Percentiles rank a stretch among this genome's conserved stretches.
Evolutionary conservation across 768 basidiomycete species (phyloP).

Genomic region (Naganishia vishniacii): DNA sequence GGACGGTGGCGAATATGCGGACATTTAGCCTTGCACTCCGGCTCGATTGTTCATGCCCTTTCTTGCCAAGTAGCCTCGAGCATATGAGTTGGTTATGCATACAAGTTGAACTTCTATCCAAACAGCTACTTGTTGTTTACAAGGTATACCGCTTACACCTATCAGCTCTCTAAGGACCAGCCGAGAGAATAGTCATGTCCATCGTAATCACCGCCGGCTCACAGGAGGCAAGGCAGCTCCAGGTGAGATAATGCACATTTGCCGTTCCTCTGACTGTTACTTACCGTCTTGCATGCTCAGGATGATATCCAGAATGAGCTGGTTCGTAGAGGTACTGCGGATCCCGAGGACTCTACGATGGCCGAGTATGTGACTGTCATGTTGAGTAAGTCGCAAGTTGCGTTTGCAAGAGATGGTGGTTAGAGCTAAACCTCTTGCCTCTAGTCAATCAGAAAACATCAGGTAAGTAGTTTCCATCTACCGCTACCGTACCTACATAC

Average conservation of each 20-base stretch:
- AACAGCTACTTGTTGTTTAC: too few relatives aligned
- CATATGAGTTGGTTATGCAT: too few relatives aligned
- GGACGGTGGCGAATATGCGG: too few relatives aligned
- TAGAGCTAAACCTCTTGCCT: not conserved
- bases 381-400: slow-evolving; percentile 36
- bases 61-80: too few relatives aligned
- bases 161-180: too few relatives aligned
- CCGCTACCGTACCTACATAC: too few relatives aligned
- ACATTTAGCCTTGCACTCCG: too few relatives aligned
- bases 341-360: slow-evolving; percentile 41
- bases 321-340: slow-evolving; percentile 13
- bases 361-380: slow-evolving; percentile 48
- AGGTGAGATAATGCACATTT: not conserved
- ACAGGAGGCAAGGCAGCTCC: slow-evolving; percentile 16
- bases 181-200: not conserved
- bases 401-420: not conserved
- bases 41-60: too few relatives aligned
- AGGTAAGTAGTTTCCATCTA: too few relatives aligned
- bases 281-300: not conserved
- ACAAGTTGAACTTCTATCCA: too few relatives aligned
- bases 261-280: too few relatives aligned
- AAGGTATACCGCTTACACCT: too few relatives aligned
- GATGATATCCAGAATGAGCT: slow-evolving; percentile 11
- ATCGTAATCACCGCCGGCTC: slow-evolving; percentile 11
- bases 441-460: slow-evolving; percentile 43